These are phyloP conservation scores for Psilocybe azurescens DNA, from an alignment of 768 basidiomycete species.

Conservation along the genomic window DNA sequence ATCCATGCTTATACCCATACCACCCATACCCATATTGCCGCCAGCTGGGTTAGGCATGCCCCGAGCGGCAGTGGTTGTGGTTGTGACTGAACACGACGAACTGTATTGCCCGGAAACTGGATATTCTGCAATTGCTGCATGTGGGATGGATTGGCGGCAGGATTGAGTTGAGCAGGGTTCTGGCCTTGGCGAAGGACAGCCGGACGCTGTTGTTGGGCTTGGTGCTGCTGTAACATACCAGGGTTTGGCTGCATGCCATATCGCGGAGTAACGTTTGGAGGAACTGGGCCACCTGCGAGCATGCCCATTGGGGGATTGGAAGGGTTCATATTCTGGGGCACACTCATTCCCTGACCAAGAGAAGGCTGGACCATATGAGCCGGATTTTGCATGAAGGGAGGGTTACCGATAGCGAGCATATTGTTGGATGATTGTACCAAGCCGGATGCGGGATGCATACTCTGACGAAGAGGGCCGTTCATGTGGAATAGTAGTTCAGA, in stretches of 20 bases:
- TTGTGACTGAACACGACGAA: constrained; percentile 66
- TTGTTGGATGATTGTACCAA: constrained; percentile 41
- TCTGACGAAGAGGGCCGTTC: constrained; percentile 52
- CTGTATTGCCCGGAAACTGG: constrained; percentile 41
- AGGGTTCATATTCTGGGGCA: constrained; percentile 34
- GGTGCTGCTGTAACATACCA: constrained; percentile 18
- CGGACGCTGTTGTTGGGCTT: constrained; percentile 34
- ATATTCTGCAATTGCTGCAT: constrained; percentile 38
- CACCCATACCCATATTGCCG: constrained; percentile 20
- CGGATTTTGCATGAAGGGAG: constrained; percentile 44
- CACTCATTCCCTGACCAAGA: constrained; percentile 31
- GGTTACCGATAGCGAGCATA: constrained; percentile 39
- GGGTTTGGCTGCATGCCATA: constrained; percentile 38
- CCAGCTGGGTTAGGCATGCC: constrained; percentile 39
- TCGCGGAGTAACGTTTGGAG: constrained; percentile 23
- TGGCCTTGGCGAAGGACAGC: constrained; percentile 35
- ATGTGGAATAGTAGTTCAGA: constrained; percentile 33
- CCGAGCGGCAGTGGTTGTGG: constrained; percentile 48
- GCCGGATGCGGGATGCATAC: constrained; percentile 52
- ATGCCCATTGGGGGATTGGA: constrained; percentile 43
- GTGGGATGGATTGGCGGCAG: constrained; percentile 21
- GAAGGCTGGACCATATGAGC: constrained; percentile 40
- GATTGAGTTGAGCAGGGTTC: constrained; percentile 33
- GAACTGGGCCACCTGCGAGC: constrained; percentile 36
- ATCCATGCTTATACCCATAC: constrained; percentile 42